Evolutionary conservation across 352 stramenopile species (phyloP).

Genomic region (Plasmopara halstedii): DNA sequence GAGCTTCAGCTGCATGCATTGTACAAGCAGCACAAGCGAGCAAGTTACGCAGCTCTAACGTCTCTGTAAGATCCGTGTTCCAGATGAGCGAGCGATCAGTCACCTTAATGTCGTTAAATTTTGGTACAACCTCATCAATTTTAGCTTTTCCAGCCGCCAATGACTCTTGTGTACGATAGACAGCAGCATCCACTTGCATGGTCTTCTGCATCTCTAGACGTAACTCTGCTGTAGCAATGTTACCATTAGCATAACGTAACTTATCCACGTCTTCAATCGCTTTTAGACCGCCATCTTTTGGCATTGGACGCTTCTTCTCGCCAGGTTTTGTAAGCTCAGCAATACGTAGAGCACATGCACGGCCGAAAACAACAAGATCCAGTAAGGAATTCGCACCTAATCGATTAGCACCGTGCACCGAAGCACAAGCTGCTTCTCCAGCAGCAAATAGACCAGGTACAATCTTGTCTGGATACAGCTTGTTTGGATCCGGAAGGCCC

Average conservation of each 20-base stretch:
- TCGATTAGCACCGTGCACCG: constrained; percentile 94
- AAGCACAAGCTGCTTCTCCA: constrained; percentile 92
- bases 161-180: constrained; percentile 49
- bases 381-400: constrained; percentile 92
- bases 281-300: constrained; percentile 79
- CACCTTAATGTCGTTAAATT: constrained; percentile 91
- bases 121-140: constrained; percentile 86
- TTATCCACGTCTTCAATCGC: constrained; percentile 86
- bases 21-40: constrained; percentile 90
- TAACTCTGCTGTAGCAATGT: constrained; percentile 76
- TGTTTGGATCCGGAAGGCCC: constrained; percentile 67
- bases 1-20: constrained; percentile 91
- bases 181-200: constrained; percentile 44
- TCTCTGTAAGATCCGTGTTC: constrained; percentile 98
- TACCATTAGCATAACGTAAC: constrained; percentile 82
- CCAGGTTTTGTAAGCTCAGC: constrained; percentile 90
- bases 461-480: constrained; percentile 81
- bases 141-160: constrained; percentile 77
- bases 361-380: constrained; percentile 97
- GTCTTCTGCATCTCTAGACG: constrained; percentile 65
- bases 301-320: constrained; percentile 71
- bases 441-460: constrained; percentile 94
- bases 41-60: constrained; percentile 92
- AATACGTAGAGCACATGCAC: constrained; percentile 91
- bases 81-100: constrained; percentile 94